Percentiles rank a stretch among this genome's conserved stretches.
phyloP scores from a whole-genome alignment of 1,139 yeast species.

The Yamadazyma mexicana region DNA sequence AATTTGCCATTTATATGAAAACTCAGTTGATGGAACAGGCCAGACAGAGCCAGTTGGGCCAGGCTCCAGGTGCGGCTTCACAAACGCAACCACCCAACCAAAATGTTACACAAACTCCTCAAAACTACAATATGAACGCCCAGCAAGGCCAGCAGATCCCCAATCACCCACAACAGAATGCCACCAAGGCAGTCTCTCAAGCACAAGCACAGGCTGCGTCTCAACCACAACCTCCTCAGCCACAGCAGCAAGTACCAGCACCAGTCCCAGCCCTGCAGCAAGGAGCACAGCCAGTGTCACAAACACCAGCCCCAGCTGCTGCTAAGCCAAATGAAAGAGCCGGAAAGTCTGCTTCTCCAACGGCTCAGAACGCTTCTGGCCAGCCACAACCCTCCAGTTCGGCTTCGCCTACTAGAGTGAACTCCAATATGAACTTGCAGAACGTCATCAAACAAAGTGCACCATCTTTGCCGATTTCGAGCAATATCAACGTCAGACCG shows the following conservation, averaged over 20 bases:
- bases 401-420: slow-evolving; percentile 12
- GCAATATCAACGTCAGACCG: slow-evolving; percentile 61
- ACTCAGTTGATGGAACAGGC: slow-evolving; percentile 40
- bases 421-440: slow-evolving; percentile 23
- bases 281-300: no score
- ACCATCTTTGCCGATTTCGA: slow-evolving; percentile 73
- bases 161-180: slow-evolving; percentile 5
- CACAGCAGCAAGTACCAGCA: background rate
- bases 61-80: slow-evolving; percentile 5
- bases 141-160: slow-evolving; percentile 1
- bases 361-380: slow-evolving; percentile 5
- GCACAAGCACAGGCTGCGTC: slow-evolving; percentile 3
- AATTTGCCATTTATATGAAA: slow-evolving; percentile 40
- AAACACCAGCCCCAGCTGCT: slow-evolving; percentile 6
- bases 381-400: slow-evolving; percentile 7
- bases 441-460: slow-evolving; percentile 66
- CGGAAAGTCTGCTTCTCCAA: slow-evolving; percentile 11
- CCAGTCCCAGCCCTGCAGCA: no score
- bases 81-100: background rate
- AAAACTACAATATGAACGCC: background rate
- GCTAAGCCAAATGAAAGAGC: slow-evolving; percentile 8
- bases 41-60: slow-evolving; percentile 11
- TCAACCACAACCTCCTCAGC: background rate
- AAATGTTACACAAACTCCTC: slow-evolving; percentile 1
- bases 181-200: slow-evolving; percentile 5